Percentiles rank a stretch among this genome's conserved stretches.
phyloP scores from a whole-genome alignment of 331 rosid genomes.

The Spiraea crenata region DNA sequence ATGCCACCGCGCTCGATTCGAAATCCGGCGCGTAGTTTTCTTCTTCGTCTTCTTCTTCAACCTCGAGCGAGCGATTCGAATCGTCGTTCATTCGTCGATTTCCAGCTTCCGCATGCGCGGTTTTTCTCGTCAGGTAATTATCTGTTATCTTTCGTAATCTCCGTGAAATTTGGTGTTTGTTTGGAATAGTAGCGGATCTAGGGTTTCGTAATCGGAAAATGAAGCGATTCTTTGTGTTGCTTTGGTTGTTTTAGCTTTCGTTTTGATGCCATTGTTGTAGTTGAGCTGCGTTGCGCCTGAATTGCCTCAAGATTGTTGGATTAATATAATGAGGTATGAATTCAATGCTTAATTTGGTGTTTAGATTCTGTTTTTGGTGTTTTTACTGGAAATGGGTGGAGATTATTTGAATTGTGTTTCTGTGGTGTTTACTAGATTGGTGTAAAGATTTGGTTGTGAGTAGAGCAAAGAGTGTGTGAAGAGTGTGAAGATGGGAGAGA shows the following conservation, averaged over 20 bases:
- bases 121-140: neutral
- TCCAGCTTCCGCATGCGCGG: neutral
- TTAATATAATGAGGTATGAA: conserved; percentile 18
- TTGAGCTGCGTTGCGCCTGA: conserved; percentile 17
- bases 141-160: neutral
- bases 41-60: neutral
- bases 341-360: neutral
- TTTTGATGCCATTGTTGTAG: conserved; percentile 11
- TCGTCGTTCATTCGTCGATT: neutral
- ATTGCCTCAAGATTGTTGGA: neutral
- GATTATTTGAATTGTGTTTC: neutral
- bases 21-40: neutral
- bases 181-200: conserved; percentile 16
- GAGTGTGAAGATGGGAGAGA: conserved; percentile 39
- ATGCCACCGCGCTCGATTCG: conserved; percentile 4
- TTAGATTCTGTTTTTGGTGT: neutral
- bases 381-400: neutral
- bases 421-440: conserved; percentile 22
- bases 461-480: conserved; percentile 7
- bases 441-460: conserved; percentile 15
- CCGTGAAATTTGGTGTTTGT: neutral
- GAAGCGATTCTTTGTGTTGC: neutral
- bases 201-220: conserved; percentile 16
- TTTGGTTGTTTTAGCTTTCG: neutral
- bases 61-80: neutral